Base-by-base conservation (phyloP, 352 stramenopile genomes). In the Phytopythium mirpurense region DNA sequence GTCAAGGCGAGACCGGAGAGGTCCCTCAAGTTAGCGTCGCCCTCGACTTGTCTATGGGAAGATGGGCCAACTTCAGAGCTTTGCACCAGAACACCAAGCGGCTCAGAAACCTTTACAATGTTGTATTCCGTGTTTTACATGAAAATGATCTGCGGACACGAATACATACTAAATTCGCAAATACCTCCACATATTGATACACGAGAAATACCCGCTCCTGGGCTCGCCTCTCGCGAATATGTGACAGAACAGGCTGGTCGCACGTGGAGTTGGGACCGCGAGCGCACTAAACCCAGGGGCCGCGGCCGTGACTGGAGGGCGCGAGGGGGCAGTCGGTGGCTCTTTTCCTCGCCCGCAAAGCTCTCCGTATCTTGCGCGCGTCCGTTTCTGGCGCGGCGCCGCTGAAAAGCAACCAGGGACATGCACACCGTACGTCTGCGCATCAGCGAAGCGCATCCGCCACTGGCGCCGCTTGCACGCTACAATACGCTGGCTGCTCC, bases 331-430 rank as follows among this genome's bases (percentile, higher is more conserved):
- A 15, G 18, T 19, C 27, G 23, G 18, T 10, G 36, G 34, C 47
- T 41, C 41, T 31, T 36, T 51, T 58, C 53, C 38, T 38, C 59
- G 60, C 34, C 54, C 54, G 50, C 24, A 37, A 59, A 45, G 55
- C 59, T 57, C 51, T 67, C 60, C 55, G 60, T 67, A 67, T 67
- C 60, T 67, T 51, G 19, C 23, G 21, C 34, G 45, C 42, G 44
- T 48, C 60, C 57, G 56, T 60, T 46, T 63, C 51, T 59, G 5
- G 32, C 46, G 27, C 46, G 27, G 10, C 15, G 26, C 15, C 19
- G 57, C 19, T 50, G 46, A 67, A 63, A 41, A 27, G 56, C 44
- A 67, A 67, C 44, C 50, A 67, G 60, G 51, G 60, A 67, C 60
- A 67, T 57, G 60, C 57, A 32, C 43, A 57, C 24, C 29, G 46